Conservation (phyloP, 495 filamentous ascomycete species). For the Opeltia flavorubescens region DNA sequence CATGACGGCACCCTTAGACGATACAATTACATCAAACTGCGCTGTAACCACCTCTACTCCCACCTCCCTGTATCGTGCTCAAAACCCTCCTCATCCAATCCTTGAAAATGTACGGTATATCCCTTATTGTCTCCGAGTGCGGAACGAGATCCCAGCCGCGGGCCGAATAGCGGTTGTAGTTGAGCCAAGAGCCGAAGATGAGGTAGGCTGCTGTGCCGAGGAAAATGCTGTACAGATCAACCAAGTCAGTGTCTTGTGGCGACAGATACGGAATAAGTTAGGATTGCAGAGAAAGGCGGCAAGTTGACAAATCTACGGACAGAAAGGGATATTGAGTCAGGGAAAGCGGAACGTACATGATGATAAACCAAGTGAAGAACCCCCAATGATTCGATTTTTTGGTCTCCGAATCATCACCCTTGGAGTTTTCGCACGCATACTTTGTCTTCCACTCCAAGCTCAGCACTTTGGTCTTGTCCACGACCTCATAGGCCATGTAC, state of each 20-base stretch:
- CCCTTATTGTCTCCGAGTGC: conserved; percentile 81
- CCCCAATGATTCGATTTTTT: conserved; percentile 51
- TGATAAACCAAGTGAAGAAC: conserved; percentile 93
- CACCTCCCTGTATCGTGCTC: conserved; percentile 68
- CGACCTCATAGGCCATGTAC: conserved; percentile 54
- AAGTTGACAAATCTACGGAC: neutral
- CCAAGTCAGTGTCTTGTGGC: neutral
- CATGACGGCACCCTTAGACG: too few relatives aligned
- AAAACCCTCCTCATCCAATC: conserved; percentile 69
- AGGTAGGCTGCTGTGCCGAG: conserved; percentile 76
- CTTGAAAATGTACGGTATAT: conserved; percentile 81
- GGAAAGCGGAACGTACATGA: conserved; percentile 56
- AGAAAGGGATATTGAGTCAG: neutral
- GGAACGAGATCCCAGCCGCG: conserved; percentile 92
- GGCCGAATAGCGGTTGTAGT: conserved; percentile 93
- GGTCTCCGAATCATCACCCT: conserved; percentile 21
- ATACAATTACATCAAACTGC: conserved; percentile 48
- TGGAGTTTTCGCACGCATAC: conserved; percentile 62
- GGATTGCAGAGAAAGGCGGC: too few relatives aligned
- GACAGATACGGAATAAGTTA: neutral
- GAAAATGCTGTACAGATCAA: conserved; percentile 47
- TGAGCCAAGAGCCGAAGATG: conserved; percentile 97
- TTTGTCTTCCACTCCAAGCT: conserved; percentile 73
- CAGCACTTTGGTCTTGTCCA: conserved; percentile 39
- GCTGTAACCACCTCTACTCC: conserved; percentile 80